Base-by-base conservation (phyloP, 371 early-diverging fungal genomes). In the Mucor plumbeus region DNA sequence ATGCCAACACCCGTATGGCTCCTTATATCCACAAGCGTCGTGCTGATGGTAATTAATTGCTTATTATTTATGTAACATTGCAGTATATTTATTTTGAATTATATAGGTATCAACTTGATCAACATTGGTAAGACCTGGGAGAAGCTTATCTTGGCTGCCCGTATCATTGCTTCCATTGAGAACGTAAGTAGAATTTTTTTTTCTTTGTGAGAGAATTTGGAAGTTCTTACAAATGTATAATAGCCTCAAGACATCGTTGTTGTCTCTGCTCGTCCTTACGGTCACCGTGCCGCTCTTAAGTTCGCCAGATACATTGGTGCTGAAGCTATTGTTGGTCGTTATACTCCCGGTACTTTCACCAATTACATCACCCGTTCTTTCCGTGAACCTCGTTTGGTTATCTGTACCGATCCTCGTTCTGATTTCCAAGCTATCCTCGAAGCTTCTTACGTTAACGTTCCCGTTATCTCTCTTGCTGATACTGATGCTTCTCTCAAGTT, bases 321-420 rank as follows among this genome's bases (percentile, higher is more conserved):
- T 67, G 97, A 95, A 84, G 97, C 99, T 77, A 93, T 98, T 70
- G 99, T 99, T 65, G 99, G 99, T 83, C 94, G 99, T 79, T 99
- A 99, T 94, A 99, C 99, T 83, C 99, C 99, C 72, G 99, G 99
- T 89, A 97, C 96, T 82, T 99, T 99, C 91, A 99, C 99, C 82
- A 99, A 99, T 89, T 97, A 98, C 89, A 97, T 95, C 87, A 99
- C 99, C 75, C 97, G 95, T 78, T 86, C 95, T 72, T 97, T 99
- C 92, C 93, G 95, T 87, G 99, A 99, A 88, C 99, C 99, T 76
- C 93, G 99, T 71, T 85, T 99, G 73, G 92, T 99, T 78, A 90
- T 99, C 75, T 97, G 97, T 74, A 94, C 99, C 70, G 99, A 99
- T 88, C 97, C 99, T 77, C 93, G 93, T 76, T 92, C 97, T 70